Evolutionary conservation across 2,329 filamentous ascomycete species (phyloP).

Genomic region (Pseudogymnoascus sp.): DNA sequence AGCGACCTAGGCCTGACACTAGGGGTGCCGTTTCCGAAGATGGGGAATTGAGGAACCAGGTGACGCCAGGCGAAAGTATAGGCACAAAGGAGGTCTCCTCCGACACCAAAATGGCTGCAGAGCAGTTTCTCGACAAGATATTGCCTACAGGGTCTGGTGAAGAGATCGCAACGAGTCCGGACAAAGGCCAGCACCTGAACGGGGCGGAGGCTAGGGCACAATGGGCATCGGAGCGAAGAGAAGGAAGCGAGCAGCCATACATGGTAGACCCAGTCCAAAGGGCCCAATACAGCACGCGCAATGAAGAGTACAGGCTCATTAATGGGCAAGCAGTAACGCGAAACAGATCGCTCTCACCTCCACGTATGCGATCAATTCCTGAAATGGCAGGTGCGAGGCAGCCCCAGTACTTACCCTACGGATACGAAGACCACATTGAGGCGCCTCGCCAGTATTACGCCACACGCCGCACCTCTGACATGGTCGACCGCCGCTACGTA

Average conservation of each 20-base stretch:
- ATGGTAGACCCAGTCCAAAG: neutral
- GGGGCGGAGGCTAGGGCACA: constrained; percentile 11
- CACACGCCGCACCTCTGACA: constrained; percentile 25
- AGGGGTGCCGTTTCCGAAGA: constrained; percentile 30
- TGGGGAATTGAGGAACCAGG: constrained; percentile 27
- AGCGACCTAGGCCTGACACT: constrained; percentile 16
- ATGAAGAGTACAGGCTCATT: neutral
- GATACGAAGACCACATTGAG: constrained; percentile 19
- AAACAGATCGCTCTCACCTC: neutral
- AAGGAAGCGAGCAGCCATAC: constrained; percentile 3
- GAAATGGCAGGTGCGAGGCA: neutral
- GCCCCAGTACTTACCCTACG: constrained; percentile 15
- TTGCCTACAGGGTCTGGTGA: constrained; percentile 19
- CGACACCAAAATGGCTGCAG: constrained; percentile 29
- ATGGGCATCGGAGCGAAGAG: constrained; percentile 17
- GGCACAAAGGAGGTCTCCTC: constrained; percentile 11
- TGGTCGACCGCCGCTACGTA: constrained; percentile 27
- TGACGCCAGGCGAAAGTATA: constrained; percentile 10
- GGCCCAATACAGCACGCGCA: neutral
- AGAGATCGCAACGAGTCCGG: constrained; percentile 9
- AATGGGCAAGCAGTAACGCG: neutral
- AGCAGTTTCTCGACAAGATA: constrained; percentile 32
- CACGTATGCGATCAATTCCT: neutral
- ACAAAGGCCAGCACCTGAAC: constrained; percentile 12
- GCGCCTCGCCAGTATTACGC: constrained; percentile 13